Evolutionary conservation across 805 yeast species (phyloP).

Genomic region (Schizosaccharomyces octosporus): DNA sequence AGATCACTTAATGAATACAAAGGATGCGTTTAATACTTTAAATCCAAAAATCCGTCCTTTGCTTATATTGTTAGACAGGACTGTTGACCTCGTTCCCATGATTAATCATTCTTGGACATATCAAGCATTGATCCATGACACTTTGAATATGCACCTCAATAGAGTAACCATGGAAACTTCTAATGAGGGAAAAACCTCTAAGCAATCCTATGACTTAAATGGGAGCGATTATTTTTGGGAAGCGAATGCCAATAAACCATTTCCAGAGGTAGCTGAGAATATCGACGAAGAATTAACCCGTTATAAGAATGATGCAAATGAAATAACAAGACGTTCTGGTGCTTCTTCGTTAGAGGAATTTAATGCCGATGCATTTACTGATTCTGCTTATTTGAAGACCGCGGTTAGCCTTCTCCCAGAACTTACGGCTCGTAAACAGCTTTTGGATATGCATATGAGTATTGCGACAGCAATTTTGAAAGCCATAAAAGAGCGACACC

Average conservation of each 20-base stretch:
- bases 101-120: constrained; percentile 94
- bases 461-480: constrained; percentile 63
- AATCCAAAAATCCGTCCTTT: constrained; percentile 28
- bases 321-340: constrained; percentile 54
- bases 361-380: constrained; percentile 17
- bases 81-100: constrained; percentile 78
- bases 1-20: constrained; percentile 59
- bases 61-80: constrained; percentile 62
- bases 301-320: constrained; percentile 73
- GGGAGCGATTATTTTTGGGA: constrained; percentile 81
- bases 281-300: constrained; percentile 61
- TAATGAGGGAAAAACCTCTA: constrained; percentile 13
- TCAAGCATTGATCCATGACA: constrained; percentile 87
- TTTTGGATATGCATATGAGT: constrained; percentile 92
- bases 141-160: constrained; percentile 57
- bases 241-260: constrained; percentile 62
- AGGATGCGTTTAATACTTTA: constrained; percentile 8
- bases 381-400: constrained; percentile 20
- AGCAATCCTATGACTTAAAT: constrained; percentile 60
- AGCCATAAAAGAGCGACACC: constrained; percentile 60
- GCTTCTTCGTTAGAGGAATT: constrained; percentile 50
- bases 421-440: constrained; percentile 61
- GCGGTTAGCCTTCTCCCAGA: constrained; percentile 87
- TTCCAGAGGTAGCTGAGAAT: constrained; percentile 96
- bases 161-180: constrained; percentile 38